phyloP scores from a whole-genome alignment of 164 flowering plant genomes.

The Magnolia kwangsiensis region DNA sequence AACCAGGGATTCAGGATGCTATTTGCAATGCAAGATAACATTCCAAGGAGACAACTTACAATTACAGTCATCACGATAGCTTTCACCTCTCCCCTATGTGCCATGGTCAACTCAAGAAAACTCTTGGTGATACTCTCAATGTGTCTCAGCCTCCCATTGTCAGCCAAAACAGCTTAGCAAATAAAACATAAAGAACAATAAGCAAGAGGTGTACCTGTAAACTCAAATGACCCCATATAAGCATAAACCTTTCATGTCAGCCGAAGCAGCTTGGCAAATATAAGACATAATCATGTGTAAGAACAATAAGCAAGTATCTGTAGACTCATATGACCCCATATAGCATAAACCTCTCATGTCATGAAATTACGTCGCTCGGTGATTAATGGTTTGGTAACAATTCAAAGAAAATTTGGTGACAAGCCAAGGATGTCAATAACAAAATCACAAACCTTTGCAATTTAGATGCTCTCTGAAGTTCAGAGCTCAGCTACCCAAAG shows the following conservation, averaged over 20 bases:
- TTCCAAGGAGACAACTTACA: conserved; percentile 43
- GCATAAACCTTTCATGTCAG: conserved; percentile 26
- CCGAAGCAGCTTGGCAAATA: conserved; percentile 49
- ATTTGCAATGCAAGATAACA: conserved; percentile 1
- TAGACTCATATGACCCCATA: too few relatives aligned
- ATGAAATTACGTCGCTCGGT: too few relatives aligned
- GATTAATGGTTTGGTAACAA: too few relatives aligned
- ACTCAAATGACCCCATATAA: neutral
- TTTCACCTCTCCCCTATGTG: conserved; percentile 76
- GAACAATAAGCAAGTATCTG: neutral
- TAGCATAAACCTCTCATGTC: too few relatives aligned
- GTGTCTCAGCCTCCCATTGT: conserved; percentile 62
- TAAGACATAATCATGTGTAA: neutral
- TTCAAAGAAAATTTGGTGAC: too few relatives aligned
- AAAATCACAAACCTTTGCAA: too few relatives aligned
- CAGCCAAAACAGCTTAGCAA: conserved; percentile 63
- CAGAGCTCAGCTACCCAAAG: too few relatives aligned
- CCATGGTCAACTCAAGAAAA: conserved; percentile 73
- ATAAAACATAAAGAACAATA: conserved; percentile 2
- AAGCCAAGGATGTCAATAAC: too few relatives aligned
- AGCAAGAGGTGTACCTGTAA: neutral
- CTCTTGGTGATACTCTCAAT: conserved; percentile 59
- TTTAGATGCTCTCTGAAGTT: too few relatives aligned
- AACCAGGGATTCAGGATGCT: neutral
- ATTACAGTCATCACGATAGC: conserved; percentile 77